These are phyloP conservation scores for Colletotrichum musicola DNA, from an alignment of 2,329 filamentous ascomycete genomes.

Conservation along the genomic window DNA sequence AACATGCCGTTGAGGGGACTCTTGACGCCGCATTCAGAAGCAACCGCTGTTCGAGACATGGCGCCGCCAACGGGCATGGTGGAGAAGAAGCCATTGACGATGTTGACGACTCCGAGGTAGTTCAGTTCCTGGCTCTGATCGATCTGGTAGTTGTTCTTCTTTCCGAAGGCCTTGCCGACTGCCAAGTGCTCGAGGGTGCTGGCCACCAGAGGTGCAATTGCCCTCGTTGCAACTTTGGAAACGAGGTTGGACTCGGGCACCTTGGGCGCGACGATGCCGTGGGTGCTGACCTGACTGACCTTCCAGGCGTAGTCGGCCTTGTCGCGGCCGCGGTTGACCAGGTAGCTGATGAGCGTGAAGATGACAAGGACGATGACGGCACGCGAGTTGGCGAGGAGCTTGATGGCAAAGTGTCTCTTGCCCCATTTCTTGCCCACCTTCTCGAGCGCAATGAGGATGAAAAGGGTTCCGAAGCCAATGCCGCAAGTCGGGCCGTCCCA, in stretches of 20 bases:
- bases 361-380: slow-evolving; percentile 72
- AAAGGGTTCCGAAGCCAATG: slow-evolving; percentile 70
- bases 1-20: slow-evolving; percentile 72
- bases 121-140: slow-evolving; percentile 75
- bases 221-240: slow-evolving; percentile 59
- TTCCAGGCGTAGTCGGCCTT: slow-evolving; percentile 66
- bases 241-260: slow-evolving; percentile 55
- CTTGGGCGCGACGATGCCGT: slow-evolving; percentile 64
- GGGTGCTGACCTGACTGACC: slow-evolving; percentile 68
- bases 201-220: slow-evolving; percentile 72
- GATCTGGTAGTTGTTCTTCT: slow-evolving; percentile 72
- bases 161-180: slow-evolving; percentile 73
- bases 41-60: slow-evolving; percentile 77
- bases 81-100: slow-evolving; percentile 75
- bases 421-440: slow-evolving; percentile 72
- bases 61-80: slow-evolving; percentile 74
- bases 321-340: slow-evolving; percentile 67
- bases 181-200: slow-evolving; percentile 74
- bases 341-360: slow-evolving; percentile 74
- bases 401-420: slow-evolving; percentile 68
- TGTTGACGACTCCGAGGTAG: slow-evolving; percentile 72
- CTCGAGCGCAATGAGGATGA: slow-evolving; percentile 69
- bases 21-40: slow-evolving; percentile 73
- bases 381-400: slow-evolving; percentile 70
- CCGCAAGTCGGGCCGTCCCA: slow-evolving; percentile 73